These are phyloP conservation scores for Aegilops sharonensis DNA, from an alignment of 176 grass and related monocot species.

Conservation along the genomic window DNA sequence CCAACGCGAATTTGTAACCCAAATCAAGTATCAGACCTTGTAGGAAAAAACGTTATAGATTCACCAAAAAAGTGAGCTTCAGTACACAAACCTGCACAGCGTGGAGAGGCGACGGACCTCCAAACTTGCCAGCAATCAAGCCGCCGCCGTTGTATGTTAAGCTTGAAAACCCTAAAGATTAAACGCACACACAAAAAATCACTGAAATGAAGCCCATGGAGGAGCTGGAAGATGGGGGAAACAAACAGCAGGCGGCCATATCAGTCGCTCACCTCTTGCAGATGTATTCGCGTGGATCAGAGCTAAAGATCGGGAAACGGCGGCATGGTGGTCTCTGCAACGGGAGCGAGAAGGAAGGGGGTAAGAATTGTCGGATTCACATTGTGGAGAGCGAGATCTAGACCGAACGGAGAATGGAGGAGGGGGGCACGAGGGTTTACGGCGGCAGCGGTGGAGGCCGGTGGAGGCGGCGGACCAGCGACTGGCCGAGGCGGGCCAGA, in stretches of 20 bases:
- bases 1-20: background rate
- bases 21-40: background rate
- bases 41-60: background rate
- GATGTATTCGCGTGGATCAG: background rate
- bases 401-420: background rate
- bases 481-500: conserved; percentile 33
- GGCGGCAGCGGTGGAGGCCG: background rate
- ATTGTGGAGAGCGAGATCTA: conserved; percentile 20
- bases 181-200: background rate
- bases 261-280: conserved; percentile 29
- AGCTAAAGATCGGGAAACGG: background rate
- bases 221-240: background rate
- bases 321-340: conserved; percentile 21
- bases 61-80: conserved; percentile 10
- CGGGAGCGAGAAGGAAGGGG: background rate
- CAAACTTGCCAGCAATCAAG: conserved; percentile 25
- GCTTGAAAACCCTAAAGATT: conserved; percentile 41
- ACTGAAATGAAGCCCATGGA: background rate
- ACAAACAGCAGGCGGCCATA: background rate
- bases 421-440: conserved; percentile 4
- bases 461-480: conserved; percentile 34
- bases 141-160: conserved; percentile 21
- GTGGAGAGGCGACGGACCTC: conserved; percentile 15
- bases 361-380: background rate
- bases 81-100: conserved; percentile 44